Base-by-base conservation (phyloP, 2,329 filamentous ascomycete genomes). In the Tetracladium maxilliforme region DNA sequence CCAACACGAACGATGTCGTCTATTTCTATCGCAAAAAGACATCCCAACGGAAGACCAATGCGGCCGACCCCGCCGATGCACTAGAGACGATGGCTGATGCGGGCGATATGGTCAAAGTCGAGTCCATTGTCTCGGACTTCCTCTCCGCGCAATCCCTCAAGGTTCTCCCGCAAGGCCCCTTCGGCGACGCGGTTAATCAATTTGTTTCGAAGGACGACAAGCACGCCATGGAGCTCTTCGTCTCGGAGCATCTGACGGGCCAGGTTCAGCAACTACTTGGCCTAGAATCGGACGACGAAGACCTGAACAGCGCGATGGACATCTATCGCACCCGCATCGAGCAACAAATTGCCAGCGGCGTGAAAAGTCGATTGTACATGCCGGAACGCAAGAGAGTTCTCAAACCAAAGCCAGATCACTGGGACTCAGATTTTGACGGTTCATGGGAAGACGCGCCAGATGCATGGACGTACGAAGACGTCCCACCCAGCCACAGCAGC, bases 171-270 rank as follows among this genome's bases (percentile, higher is more conserved):
- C 82, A 93, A 40, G 90, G 86, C 16, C 79, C 78, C 0, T 94
- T 98, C 42, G 80, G 84, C 10, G 86, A 95, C 42, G 90, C 90
- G 0, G 83, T 98, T 5, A 76, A 74, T 23, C 80, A 92, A 32
- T 98, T 90, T 40, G 83, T 98, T 14, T 75, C 86, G 45, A 95
- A 95, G 38, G 83, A 93, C 36, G 90, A 98, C 54, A 92, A 86
- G 44, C 75, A 90, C 39, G 83, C 83, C 4, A 83, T 95, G 73
- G 73, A 86, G 42, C 58, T 72, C 21, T 87, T 87, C 38, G 74
- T 87, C 7, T 68, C 65, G 13, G 74, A 83, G 16, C 77, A 75
- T 10, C 54, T 87, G 3, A 61, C 68, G 3, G 70, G 64, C 13
- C 78, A 84, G 41, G 65, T 86, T 11, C 71, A 72, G 36, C 66